These are phyloP conservation scores for Boletus vermiculosoides DNA, from an alignment of 768 basidiomycete species.

Conservation along the genomic window DNA sequence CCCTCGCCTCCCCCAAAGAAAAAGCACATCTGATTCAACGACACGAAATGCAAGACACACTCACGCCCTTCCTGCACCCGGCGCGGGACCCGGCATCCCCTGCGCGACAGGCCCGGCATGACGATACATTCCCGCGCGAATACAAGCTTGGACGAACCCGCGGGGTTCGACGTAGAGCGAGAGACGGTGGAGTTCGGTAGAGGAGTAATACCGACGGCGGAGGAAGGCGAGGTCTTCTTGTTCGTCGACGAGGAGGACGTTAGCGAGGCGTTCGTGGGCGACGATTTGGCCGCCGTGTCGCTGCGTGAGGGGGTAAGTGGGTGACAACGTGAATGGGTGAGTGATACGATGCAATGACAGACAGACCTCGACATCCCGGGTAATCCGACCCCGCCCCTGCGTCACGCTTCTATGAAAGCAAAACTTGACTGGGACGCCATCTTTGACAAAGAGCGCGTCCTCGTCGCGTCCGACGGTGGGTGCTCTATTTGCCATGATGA, in stretches of 20 bases:
- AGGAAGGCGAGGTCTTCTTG: slow-evolving; percentile 24
- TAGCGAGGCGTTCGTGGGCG: slow-evolving; percentile 11
- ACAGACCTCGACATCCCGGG: slow-evolving; percentile 22
- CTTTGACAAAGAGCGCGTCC: slow-evolving; percentile 23
- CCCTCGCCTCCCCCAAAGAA: background rate
- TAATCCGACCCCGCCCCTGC: slow-evolving; percentile 19
- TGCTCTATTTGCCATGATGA: slow-evolving; percentile 1
- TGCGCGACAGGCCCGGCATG: slow-evolving; percentile 3
- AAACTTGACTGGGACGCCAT: slow-evolving; percentile 24
- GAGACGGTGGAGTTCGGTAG: slow-evolving; percentile 14
- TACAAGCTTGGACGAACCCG: slow-evolving; percentile 27
- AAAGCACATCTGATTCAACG: background rate
- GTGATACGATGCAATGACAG: background rate
- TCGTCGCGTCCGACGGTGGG: background rate
- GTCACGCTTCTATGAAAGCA: slow-evolving; percentile 29
- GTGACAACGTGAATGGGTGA: background rate
- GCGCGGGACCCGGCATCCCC: slow-evolving; percentile 27
- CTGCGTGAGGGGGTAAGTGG: slow-evolving; percentile 2
- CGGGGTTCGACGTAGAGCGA: slow-evolving; percentile 24
- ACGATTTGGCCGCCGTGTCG: slow-evolving; percentile 23
- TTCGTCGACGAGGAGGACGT: slow-evolving; percentile 33
- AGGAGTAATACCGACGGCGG: slow-evolving; percentile 28
- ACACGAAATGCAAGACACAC: background rate
- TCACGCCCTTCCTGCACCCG: background rate
- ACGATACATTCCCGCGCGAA: slow-evolving; percentile 13